These are phyloP conservation scores for Begonia fuchsioides DNA, from an alignment of 306 rosid species.

Conservation along the genomic window DNA sequence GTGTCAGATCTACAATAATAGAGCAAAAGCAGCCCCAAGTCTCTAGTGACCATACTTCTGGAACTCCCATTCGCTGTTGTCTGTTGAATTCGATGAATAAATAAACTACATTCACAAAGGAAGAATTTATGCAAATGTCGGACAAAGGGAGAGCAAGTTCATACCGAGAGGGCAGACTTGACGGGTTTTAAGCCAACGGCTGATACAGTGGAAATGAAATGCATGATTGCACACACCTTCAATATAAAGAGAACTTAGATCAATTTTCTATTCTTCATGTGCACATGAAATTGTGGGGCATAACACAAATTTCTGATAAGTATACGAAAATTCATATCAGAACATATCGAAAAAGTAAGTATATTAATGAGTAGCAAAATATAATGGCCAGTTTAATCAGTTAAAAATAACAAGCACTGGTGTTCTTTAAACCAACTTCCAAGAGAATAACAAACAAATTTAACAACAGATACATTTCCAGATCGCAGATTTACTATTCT, in stretches of 20 bases:
- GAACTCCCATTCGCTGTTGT: constrained; percentile 94
- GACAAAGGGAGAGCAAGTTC: neutral
- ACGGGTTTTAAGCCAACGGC: constrained; percentile 89
- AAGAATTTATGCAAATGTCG: neutral
- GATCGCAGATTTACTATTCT: too few relatives aligned
- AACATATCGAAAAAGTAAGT: too few relatives aligned
- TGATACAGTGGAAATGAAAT: constrained; percentile 91
- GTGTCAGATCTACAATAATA: neutral
- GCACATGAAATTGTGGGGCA: too few relatives aligned
- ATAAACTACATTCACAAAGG: neutral
- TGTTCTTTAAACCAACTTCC: too few relatives aligned
- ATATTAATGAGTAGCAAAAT: too few relatives aligned
- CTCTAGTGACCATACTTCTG: constrained; percentile 90
- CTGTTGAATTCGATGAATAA: constrained; percentile 18
- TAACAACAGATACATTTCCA: too few relatives aligned
- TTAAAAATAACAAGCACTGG: too few relatives aligned
- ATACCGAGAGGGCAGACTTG: constrained; percentile 95
- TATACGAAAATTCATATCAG: too few relatives aligned
- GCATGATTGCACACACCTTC: constrained; percentile 72
- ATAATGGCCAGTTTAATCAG: too few relatives aligned
- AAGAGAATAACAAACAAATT: too few relatives aligned
- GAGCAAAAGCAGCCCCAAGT: neutral
- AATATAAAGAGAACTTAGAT: constrained; percentile 5
- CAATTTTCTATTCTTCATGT: too few relatives aligned
- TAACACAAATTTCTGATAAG: too few relatives aligned